Percentiles rank a stretch among this genome's conserved stretches.
These are phyloP conservation scores for Isabelozyma heimii DNA, from an alignment of 805 yeast genomes.

Conservation along the genomic window DNA sequence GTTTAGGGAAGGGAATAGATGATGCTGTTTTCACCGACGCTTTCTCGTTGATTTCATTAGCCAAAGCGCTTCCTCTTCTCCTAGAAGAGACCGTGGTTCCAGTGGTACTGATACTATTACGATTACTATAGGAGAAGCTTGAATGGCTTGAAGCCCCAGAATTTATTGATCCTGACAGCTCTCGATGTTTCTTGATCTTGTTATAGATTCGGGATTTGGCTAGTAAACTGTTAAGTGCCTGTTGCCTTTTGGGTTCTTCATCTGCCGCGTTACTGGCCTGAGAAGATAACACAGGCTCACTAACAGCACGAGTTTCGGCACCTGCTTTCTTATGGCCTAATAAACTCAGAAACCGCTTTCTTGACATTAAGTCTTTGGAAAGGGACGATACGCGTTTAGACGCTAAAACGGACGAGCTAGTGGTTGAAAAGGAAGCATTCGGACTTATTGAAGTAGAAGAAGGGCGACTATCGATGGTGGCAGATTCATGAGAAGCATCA, in stretches of 20 bases:
- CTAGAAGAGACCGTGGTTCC: slow-evolving; percentile 17
- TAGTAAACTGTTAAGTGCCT: slow-evolving; percentile 18
- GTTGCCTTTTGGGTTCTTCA: slow-evolving; percentile 16
- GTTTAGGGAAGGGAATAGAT: slow-evolving; percentile 6
- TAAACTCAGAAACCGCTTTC: slow-evolving; percentile 19
- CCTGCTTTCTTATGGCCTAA: slow-evolving; percentile 2
- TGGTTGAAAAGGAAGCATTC: neutral
- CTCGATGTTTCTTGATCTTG: slow-evolving; percentile 34
- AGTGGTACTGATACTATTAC: slow-evolving; percentile 19
- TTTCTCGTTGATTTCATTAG: slow-evolving; percentile 5
- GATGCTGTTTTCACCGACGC: slow-evolving; percentile 3
- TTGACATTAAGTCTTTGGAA: slow-evolving; percentile 2
- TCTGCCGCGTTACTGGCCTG: neutral
- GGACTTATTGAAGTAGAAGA: neutral
- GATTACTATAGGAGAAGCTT: slow-evolving; percentile 12
- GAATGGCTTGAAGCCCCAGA: slow-evolving; percentile 18
- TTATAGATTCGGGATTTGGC: slow-evolving; percentile 36
- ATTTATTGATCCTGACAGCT: slow-evolving; percentile 27
- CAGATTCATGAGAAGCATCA: neutral
- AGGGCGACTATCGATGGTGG: neutral
- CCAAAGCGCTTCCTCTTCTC: slow-evolving; percentile 9
- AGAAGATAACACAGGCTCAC: neutral
- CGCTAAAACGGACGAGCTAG: no score
- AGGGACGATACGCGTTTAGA: slow-evolving; percentile 5
- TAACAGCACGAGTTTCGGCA: neutral